Evolutionary conservation across 2,329 filamentous ascomycete species (phyloP), one percentile per base, ranked within the genome.

Genomic region (Neofusicoccum sp.): DNA sequence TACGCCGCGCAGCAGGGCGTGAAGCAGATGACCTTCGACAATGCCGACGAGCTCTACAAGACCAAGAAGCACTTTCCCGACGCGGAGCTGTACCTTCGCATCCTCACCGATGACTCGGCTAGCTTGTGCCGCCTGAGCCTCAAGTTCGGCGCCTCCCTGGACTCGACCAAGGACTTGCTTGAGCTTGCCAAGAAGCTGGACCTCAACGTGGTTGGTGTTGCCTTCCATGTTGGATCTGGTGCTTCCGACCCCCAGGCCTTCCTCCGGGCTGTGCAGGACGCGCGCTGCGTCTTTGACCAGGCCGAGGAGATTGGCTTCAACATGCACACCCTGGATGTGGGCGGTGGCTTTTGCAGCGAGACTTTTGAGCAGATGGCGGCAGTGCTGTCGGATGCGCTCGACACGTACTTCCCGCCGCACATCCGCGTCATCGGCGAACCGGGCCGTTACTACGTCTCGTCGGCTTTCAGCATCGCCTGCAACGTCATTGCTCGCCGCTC

Each of bases 11-110:
- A 87, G 74, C 84, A 89, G 69, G 90, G 90, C 69, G 95, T 99
- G 76, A 94, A 91, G 81, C 92, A 97, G 84, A 98, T 99, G 94
- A 99, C 95, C 2, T 98, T 99, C 75, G 95, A 99, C 85, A 99
- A 99, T 72, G 87, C 90, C 76, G 95, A 99, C 77, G 95, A 99
- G 84, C 86, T 99, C 59, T 92, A 94, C 86, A 99, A 99, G 85
- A 94, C 96, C 78, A 95, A 96, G 79, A 90, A 92, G 78, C 86
- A 95, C 71, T 97, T 86, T 74, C 94, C 95, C 2, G 87, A 87
- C 52, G 95, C 95, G 33, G 92, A 97, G 81, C 87, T 99, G 45
- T 96, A 90, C 78, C 84, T 99, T 66, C 93, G 95, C 71, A 99
- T 99, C 80, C 84, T 93, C 75, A 99, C 95, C 65, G 95, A 99